Evolutionary conservation across 345 rosid species (phyloP).

Genomic region (rapeseed (Brassica napus)): DNA sequence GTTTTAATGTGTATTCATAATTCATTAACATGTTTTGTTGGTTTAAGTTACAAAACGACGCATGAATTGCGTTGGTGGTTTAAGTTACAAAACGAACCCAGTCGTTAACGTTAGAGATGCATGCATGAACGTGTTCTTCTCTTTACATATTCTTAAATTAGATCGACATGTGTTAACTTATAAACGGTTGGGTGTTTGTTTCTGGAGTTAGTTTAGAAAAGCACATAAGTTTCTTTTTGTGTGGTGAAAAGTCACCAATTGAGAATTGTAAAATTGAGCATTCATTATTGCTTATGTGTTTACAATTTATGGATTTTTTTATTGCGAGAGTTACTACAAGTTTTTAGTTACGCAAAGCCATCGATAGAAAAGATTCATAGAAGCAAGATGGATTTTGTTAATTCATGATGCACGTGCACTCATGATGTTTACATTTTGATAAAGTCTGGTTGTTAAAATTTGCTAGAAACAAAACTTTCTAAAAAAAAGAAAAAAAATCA

Average conservation of each 20-base stretch:
- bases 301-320: not conserved
- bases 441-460: too few relatives aligned
- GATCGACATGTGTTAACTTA: not conserved
- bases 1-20: too few relatives aligned
- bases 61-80: not conserved
- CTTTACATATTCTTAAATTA: too few relatives aligned
- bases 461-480: too few relatives aligned
- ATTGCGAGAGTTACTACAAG: too few relatives aligned
- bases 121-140: not conserved
- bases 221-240: not conserved
- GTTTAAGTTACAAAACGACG: not conserved
- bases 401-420: too few relatives aligned
- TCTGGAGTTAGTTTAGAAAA: not conserved
- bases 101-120: not conserved
- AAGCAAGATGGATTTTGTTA: too few relatives aligned
- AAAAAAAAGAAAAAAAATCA: too few relatives aligned
- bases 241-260: not conserved
- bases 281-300: not conserved
- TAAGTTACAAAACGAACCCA: not conserved
- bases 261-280: not conserved
- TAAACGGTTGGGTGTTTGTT: not conserved
- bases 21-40: too few relatives aligned
- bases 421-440: too few relatives aligned
- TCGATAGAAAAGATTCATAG: too few relatives aligned
- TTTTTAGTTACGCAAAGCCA: too few relatives aligned